Evolutionary conservation across 257 asterid species (phyloP).

Genomic region (Primulina eburnea): DNA sequence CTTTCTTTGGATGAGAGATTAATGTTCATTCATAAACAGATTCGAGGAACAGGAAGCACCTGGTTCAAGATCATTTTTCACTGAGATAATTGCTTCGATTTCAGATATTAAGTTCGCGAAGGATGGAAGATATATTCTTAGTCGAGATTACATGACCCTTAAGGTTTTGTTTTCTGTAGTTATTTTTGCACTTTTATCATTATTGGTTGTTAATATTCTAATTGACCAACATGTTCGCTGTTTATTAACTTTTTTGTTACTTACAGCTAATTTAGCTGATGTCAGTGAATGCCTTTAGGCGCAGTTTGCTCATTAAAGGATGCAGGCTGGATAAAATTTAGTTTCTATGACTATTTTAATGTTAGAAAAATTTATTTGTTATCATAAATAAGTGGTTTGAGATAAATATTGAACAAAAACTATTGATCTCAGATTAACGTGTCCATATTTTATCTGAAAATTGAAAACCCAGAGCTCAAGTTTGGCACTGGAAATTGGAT

Average conservation of each 20-base stretch:
- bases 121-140: conserved; percentile 89
- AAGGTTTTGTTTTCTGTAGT: conserved; percentile 48
- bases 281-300: conserved; percentile 20
- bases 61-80: conserved; percentile 97
- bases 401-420: conserved; percentile 12
- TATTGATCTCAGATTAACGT: conserved; percentile 9
- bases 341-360: neutral
- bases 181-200: conserved; percentile 13
- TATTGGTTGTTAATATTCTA: conserved; percentile 17
- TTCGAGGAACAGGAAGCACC: conserved; percentile 98
- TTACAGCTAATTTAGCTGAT: conserved; percentile 12
- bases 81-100: conserved; percentile 99
- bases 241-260: conserved; percentile 1
- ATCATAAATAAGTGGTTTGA: neutral
- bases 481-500: conserved; percentile 8
- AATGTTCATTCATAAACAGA: conserved; percentile 48
- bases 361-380: neutral
- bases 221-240: conserved; percentile 6
- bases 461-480: conserved; percentile 1
- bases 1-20: conserved; percentile 28
- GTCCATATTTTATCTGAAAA: conserved; percentile 4
- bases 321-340: conserved; percentile 15
- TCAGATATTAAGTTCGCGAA: conserved; percentile 96
- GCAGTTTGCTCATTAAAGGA: conserved; percentile 12
- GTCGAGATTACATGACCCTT: conserved; percentile 99